Evolutionary conservation across 306 rosid species (phyloP).

Genomic region (Dalbergia cochinchinensis): DNA sequence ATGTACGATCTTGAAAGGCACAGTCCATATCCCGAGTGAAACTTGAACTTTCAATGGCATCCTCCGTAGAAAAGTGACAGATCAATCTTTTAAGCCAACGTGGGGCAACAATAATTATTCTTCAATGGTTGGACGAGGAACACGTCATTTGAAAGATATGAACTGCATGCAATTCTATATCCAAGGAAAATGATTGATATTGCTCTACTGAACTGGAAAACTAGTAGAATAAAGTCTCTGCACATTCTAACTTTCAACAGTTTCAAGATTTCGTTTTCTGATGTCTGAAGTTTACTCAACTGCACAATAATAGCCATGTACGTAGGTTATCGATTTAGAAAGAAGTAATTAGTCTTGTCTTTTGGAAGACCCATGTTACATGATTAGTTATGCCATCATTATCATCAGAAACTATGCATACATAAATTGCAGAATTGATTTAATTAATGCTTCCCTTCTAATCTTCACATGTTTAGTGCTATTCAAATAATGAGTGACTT

Average conservation of each 20-base stretch:
- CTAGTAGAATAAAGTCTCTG: constrained; percentile 14
- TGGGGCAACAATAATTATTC: constrained; percentile 14
- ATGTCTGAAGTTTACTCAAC: constrained; percentile 37
- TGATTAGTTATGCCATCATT: constrained; percentile 36
- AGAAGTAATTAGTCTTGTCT: neutral
- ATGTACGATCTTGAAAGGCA: constrained; percentile 47
- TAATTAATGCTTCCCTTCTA: neutral
- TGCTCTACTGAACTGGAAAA: constrained; percentile 5
- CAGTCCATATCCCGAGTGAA: constrained; percentile 35
- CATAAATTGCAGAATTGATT: neutral
- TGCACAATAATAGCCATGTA: constrained; percentile 35
- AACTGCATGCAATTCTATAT: constrained; percentile 15
- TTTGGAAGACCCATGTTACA: neutral
- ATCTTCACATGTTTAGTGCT: neutral
- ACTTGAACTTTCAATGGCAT: constrained; percentile 37
- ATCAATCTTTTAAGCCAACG: neutral
- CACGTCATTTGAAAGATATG: constrained; percentile 27
- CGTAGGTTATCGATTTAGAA: neutral
- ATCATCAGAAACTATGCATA: neutral
- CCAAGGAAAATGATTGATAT: constrained; percentile 11
- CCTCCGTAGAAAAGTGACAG: constrained; percentile 41
- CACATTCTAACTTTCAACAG: constrained; percentile 38
- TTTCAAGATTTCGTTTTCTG: constrained; percentile 29
- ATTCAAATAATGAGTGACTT: too few species aligned
- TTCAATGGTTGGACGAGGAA: neutral